Percentiles rank a stretch among this genome's conserved stretches.
Conservation (phyloP, 208 protist species). For the Trypanosoma boissoni region DNA sequence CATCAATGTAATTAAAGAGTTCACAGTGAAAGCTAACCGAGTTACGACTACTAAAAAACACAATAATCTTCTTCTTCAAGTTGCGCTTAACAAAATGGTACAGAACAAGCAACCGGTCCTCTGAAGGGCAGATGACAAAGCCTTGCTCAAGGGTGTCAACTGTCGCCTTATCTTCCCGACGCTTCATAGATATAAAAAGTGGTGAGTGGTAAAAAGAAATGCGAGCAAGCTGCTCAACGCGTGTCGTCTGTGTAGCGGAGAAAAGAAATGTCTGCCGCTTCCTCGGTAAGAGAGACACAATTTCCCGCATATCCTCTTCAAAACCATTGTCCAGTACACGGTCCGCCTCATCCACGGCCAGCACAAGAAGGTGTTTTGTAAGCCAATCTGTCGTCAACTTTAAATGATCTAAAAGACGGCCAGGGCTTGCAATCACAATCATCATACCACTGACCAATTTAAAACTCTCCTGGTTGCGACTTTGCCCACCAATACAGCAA, state of each 20-base stretch:
- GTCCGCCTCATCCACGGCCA: conserved; percentile 99
- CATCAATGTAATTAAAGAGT: conserved; percentile 99
- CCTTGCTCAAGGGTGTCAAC: conserved; percentile 96
- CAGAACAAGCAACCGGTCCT: conserved; percentile 97
- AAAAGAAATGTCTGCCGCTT: conserved; percentile 98
- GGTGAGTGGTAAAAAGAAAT: conserved; percentile 94
- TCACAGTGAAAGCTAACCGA: conserved; percentile 99
- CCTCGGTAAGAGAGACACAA: conserved; percentile 97
- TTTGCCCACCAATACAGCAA: conserved; percentile 90
- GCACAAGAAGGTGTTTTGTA: conserved; percentile 95
- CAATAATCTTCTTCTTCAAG: conserved; percentile 97
- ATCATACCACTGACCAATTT: conserved; percentile 87
- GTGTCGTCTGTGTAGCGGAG: conserved; percentile 98
- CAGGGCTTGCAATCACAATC: conserved; percentile 91
- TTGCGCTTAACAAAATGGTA: conserved; percentile 99
- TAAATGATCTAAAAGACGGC: conserved; percentile 98
- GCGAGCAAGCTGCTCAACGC: conserved; percentile 95
- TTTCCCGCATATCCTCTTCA: conserved; percentile 98
- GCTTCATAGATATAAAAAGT: conserved; percentile 97
- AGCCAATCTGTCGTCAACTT: conserved; percentile 97
- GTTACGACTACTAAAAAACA: conserved; percentile 98
- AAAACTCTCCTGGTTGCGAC: conserved; percentile 85
- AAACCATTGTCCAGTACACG: conserved; percentile 98
- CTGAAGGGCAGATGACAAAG: conserved; percentile 96
- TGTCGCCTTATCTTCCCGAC: conserved; percentile 87